These are phyloP conservation scores for Musa itinerans DNA, from an alignment of 176 grass and related monocot genomes.

Conservation along the genomic window DNA sequence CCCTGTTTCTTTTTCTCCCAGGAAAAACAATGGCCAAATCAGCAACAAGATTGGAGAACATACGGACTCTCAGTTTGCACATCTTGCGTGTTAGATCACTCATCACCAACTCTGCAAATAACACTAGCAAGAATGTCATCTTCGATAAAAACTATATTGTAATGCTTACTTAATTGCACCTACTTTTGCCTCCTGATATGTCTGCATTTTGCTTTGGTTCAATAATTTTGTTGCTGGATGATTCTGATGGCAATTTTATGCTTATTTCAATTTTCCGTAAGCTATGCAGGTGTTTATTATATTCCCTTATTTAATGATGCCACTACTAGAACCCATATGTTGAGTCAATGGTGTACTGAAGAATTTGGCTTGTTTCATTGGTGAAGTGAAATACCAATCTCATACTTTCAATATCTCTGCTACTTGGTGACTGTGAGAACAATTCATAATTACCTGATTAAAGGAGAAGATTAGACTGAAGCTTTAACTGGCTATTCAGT, in stretches of 20 bases:
- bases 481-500: not conserved
- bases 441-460: not conserved
- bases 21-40: slow-evolving; percentile 19
- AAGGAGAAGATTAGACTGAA: not conserved
- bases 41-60: slow-evolving; percentile 5
- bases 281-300: not conserved
- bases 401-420: not conserved
- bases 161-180: not conserved
- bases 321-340: not conserved
- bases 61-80: not conserved
- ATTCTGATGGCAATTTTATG: not conserved
- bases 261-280: not conserved
- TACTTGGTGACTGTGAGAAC: not conserved
- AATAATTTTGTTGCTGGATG: not conserved
- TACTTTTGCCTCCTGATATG: slow-evolving; percentile 1
- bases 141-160: slow-evolving; percentile 3
- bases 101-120: not conserved
- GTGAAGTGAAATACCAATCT: no score
- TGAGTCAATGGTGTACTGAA: no score
- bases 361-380: no score
- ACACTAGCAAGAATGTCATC: slow-evolving; percentile 16
- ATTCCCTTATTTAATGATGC: not conserved
- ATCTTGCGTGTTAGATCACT: not conserved
- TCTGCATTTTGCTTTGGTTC: not conserved
- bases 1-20: not conserved